phyloP scores from a whole-genome alignment of 176 grass and related monocot species.

The Musa itinerans region DNA sequence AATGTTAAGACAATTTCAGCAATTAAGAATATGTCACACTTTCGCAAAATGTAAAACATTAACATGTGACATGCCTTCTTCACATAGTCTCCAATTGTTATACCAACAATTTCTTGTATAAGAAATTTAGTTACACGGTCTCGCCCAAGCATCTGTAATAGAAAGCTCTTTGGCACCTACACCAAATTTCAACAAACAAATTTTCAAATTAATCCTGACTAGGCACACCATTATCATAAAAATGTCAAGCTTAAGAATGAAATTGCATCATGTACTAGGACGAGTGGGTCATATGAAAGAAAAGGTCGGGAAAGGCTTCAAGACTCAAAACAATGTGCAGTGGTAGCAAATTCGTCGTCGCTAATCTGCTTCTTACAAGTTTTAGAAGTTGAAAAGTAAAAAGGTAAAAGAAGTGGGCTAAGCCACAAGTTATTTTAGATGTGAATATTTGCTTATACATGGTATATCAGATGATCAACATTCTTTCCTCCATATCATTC shows the following conservation, averaged over 20 bases:
- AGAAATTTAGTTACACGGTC: slow-evolving; percentile 66
- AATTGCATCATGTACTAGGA: neutral
- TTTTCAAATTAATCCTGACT: neutral
- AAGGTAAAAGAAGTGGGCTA: no score
- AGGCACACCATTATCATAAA: neutral
- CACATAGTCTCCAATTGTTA: slow-evolving; percentile 49
- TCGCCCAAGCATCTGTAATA: slow-evolving; percentile 61
- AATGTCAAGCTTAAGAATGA: neutral
- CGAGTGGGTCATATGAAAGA: neutral
- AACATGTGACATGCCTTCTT: slow-evolving; percentile 37
- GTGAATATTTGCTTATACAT: no score
- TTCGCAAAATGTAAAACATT: neutral
- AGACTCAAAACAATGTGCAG: no score
- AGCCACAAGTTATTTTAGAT: no score
- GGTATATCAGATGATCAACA: no score
- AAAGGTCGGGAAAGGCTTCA: neutral
- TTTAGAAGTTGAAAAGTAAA: neutral
- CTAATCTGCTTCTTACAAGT: neutral
- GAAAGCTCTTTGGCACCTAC: slow-evolving; percentile 60
- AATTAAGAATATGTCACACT: neutral
- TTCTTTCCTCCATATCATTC: no score
- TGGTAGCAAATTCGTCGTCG: neutral
- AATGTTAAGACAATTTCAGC: neutral
- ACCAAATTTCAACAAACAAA: slow-evolving; percentile 11
- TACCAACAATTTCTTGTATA: slow-evolving; percentile 57